Base-by-base conservation (phyloP, 768 basidiomycete species). In the Zangia roseola region DNA sequence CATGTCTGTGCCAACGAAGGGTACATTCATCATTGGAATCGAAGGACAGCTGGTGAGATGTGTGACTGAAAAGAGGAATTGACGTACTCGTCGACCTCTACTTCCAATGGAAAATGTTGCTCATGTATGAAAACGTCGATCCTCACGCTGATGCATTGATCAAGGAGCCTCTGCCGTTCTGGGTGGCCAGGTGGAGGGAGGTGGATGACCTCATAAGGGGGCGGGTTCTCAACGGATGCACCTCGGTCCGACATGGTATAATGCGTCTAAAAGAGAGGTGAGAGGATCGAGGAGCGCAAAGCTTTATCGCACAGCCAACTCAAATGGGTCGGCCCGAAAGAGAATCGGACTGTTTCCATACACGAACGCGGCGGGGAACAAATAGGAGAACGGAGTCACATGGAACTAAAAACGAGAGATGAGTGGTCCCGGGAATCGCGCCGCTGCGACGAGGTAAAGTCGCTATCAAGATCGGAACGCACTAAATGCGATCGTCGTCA, bases 31-130 rank as follows among this genome's bases (percentile, higher is more conserved):
- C 19, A 44, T 40, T 21, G 49, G 42, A 36, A 53, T 49, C 40
- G 35, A 49, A 38, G 45, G 33, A 33, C 14, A 55, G 52, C 40
- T 38, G 35, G 48, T 47, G 52, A 39, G 46, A 36, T 26, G 54
- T 19, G 40, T 43, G 40, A 14, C 43, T 33, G 44, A 30, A 40
- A 47, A 47, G 38, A 45, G 46, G 34, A n/a, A 45, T 44, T 69
- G 71, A 68, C 70, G 55, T 47, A 87, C 89, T 80, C 75, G 68
- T 93, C 91, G 56, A 86, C 73, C 68, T 94, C 91, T 8, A 73
- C 74, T 42, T 90, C 87, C 19, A 86, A 69, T 38, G 87, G 76
- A 59, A 91, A 93, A 34, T 73, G 72, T 59, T 83, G 78, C 55
- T 78, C 77, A 52, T 69, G 70, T 55, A 73, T 66, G 64, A 78